phyloP scores from a whole-genome alignment of 2,329 filamentous ascomycete species.

The Plenodomus lindquistii region DNA sequence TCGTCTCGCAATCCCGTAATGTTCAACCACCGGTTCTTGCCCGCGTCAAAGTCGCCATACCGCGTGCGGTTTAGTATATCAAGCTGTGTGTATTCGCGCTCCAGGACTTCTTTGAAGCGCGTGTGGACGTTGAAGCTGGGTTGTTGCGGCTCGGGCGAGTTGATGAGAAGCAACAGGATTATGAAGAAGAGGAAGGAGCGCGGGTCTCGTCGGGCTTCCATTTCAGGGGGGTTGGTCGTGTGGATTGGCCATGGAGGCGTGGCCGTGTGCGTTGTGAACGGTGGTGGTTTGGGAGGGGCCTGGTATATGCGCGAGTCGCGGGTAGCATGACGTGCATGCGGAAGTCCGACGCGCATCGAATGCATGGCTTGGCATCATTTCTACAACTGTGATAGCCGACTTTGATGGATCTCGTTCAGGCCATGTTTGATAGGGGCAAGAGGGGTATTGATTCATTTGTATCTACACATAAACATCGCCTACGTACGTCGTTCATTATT shows the following conservation, averaged over 20 bases:
- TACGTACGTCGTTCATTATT: conserved; percentile 21
- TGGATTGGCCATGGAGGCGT: conserved; percentile 29
- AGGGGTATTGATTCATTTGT: conserved; percentile 41
- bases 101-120: conserved; percentile 52
- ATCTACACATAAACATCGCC: conserved; percentile 27
- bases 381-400: not conserved
- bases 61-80: conserved; percentile 44
- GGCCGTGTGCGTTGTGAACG: not conserved
- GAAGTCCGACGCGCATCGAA: conserved; percentile 10
- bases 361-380: conserved; percentile 11
- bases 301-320: not conserved
- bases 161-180: conserved; percentile 43
- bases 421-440: conserved; percentile 21
- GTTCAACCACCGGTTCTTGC: conserved; percentile 52
- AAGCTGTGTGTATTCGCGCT: conserved; percentile 56
- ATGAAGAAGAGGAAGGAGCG: conserved; percentile 44
- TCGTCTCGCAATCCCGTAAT: conserved; percentile 75
- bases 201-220: conserved; percentile 44
- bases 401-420: not conserved
- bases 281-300: not conserved
- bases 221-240: conserved; percentile 28
- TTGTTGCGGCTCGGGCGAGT: conserved; percentile 43
- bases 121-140: conserved; percentile 36
- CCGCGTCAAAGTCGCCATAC: conserved; percentile 55
- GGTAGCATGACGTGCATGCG: conserved; percentile 1